A percentile compares a stretch with the other conserved stretches of the same genome.
phyloP scores from a whole-genome alignment of 2,329 filamentous ascomycete species.

The Aureobasidium sp. region DNA sequence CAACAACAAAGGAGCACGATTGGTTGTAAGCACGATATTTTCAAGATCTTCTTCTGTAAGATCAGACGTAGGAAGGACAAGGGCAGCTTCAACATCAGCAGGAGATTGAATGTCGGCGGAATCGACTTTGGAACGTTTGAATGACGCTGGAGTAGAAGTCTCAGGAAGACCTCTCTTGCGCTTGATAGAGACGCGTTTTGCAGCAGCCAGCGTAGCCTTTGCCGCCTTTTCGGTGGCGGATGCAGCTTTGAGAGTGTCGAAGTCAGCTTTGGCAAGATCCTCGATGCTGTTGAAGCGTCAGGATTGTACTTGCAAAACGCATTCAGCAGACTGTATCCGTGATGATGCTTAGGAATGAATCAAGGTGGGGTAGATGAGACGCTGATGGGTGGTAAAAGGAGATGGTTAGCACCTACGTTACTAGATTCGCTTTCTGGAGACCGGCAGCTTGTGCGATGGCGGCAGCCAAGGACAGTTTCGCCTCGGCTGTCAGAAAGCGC shows the following conservation, averaged over 20 bases:
- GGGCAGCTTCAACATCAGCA: constrained; percentile 55
- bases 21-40: constrained; percentile 58
- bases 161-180: constrained; percentile 33
- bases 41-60: constrained; percentile 55
- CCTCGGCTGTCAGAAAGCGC: constrained; percentile 53
- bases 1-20: constrained; percentile 73
- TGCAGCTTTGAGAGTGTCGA: constrained; percentile 37
- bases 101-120: constrained; percentile 29
- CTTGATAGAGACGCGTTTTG: constrained; percentile 52
- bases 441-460: constrained; percentile 50
- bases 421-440: constrained; percentile 45
- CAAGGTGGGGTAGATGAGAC: neutral
- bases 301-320: neutral
- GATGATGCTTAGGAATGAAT: neutral
- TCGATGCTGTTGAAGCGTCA: constrained; percentile 31
- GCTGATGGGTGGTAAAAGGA: neutral
- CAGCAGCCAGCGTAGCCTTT: constrained; percentile 51
- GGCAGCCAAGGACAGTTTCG: constrained; percentile 48
- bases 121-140: constrained; percentile 22
- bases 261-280: constrained; percentile 43
- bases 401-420: constrained; percentile 40
- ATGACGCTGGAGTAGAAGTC: constrained; percentile 16
- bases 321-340: neutral
- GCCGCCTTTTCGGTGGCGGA: constrained; percentile 48
- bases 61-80: constrained; percentile 51